phyloP scores from a whole-genome alignment of 2,329 filamentous ascomycete species.

The Didymella exigua region DNA sequence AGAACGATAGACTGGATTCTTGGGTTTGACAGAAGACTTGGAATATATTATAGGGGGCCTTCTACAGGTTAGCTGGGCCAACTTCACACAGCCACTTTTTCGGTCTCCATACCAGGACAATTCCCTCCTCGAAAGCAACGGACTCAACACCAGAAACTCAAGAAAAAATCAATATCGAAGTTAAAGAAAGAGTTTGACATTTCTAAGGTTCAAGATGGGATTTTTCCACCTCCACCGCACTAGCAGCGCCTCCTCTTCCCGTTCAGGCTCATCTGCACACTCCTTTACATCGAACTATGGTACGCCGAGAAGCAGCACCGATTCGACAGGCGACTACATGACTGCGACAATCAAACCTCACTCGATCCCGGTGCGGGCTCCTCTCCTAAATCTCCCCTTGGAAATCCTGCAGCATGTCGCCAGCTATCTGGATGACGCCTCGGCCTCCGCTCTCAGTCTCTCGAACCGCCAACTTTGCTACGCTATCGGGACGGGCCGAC shows the following conservation, averaged over 20 bases:
- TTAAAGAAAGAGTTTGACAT: neutral
- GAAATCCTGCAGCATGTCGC: constrained; percentile 42
- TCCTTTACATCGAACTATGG: neutral
- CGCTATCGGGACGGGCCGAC: constrained; percentile 32
- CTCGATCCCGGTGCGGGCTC: constrained; percentile 9
- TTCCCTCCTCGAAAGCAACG: no score
- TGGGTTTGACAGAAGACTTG: neutral
- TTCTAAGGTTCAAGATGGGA: constrained; percentile 1
- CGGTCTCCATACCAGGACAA: neutral
- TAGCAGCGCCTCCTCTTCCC: neutral
- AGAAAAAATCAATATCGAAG: neutral
- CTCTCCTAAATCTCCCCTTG: constrained; percentile 34
- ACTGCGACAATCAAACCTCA: constrained; percentile 16
- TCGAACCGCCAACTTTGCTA: constrained; percentile 36
- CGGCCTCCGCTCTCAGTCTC: constrained; percentile 36
- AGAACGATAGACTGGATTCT: neutral
- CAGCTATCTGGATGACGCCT: constrained; percentile 29
- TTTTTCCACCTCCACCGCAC: constrained; percentile 14
- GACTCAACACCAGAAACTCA: neutral
- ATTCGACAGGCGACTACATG: constrained; percentile 5
- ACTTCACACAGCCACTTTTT: neutral
- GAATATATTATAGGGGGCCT: neutral
- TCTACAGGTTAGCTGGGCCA: neutral
- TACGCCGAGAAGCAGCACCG: constrained; percentile 11
- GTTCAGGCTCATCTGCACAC: neutral